Percentiles rank a stretch among this genome's conserved stretches.
Evolutionary conservation across 2,329 filamentous ascomycete genomes (phyloP).

Genomic region (Clonostachys rosea): DNA sequence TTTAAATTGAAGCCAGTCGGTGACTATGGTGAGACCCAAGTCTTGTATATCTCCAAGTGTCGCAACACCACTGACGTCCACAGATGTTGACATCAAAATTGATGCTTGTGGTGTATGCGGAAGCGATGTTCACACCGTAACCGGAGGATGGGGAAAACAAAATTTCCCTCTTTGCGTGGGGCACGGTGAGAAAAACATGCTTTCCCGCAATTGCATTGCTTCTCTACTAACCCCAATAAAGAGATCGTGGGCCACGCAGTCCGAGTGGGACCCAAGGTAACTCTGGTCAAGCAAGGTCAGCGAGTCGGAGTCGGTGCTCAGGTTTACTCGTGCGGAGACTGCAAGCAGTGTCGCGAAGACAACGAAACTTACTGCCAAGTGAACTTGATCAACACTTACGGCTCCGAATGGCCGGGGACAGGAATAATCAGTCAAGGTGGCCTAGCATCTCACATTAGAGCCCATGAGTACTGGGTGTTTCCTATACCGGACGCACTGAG

Average conservation of each 20-base stretch:
- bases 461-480: constrained; percentile 37
- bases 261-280: constrained; percentile 43
- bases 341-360: constrained; percentile 28
- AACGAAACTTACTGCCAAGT: constrained; percentile 31
- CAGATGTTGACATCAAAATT: constrained; percentile 62
- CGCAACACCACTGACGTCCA: background rate
- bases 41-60: background rate
- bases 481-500: constrained; percentile 66
- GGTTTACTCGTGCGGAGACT: constrained; percentile 43
- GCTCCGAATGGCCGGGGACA: constrained; percentile 37
- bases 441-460: constrained; percentile 27
- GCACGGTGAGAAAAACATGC: constrained; percentile 12
- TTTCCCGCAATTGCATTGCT: background rate
- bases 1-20: background rate
- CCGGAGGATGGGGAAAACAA: constrained; percentile 50
- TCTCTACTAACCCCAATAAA: constrained; percentile 49
- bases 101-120: constrained; percentile 63
- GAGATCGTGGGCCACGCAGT: constrained; percentile 58
- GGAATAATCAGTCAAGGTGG: constrained; percentile 58
- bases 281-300: constrained; percentile 47
- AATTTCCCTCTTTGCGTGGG: constrained; percentile 6
- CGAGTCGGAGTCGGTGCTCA: constrained; percentile 55
- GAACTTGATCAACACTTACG: constrained; percentile 41
- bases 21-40: background rate
- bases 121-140: constrained; percentile 55